Base-by-base conservation (phyloP, 306 rosid species). In the Vigna unguiculata region DNA sequence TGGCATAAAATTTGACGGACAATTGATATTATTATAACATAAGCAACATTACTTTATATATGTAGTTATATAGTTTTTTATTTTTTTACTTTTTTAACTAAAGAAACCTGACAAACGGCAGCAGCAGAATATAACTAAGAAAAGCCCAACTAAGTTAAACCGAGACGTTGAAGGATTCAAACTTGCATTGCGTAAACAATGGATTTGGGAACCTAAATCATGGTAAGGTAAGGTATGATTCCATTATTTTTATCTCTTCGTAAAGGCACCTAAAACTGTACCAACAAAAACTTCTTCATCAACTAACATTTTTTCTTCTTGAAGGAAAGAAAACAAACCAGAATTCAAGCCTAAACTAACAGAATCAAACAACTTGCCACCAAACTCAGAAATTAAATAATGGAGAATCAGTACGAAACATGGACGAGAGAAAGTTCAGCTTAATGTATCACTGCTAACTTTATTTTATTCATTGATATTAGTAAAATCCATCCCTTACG, bases 401-500 rank as follows among this genome's bases (percentile, higher is more conserved):
- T 14, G 4, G 20, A 49, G 3, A 52, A 52, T 21, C 4, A 8
- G 1, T 19, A 52, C 2, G 0, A 48, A 49, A 8, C 57, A 17
- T 51, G 19, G 21, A 64, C 5, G 0, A 63, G 4, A 24, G 20
- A 40, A n/a, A 49, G 59, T 58, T 40, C 47, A 5, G 1, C 6
- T 8, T 11, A 30, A 4, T 38, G 21, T 5, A 30, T 52, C 13
- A 32, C 80, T 34, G 17, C 85, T 59, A 78, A 54, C 17, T 78
- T 52, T 36, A 54, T 76, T 82, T 85, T 79, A 81, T 83, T 89
- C 68, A 72, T 86, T 89, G 78, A 74, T 86, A 82, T 70, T 6
- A 73, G 88, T 79, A 66, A 75, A 72, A 66, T 82, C 85, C 72
- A 83, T 65, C 96, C 97, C 98, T 73, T 79, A 2, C 88, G 77